Conservation (phyloP, 2,329 filamentous ascomycete genomes). For the Didymellaceae sp. region DNA sequence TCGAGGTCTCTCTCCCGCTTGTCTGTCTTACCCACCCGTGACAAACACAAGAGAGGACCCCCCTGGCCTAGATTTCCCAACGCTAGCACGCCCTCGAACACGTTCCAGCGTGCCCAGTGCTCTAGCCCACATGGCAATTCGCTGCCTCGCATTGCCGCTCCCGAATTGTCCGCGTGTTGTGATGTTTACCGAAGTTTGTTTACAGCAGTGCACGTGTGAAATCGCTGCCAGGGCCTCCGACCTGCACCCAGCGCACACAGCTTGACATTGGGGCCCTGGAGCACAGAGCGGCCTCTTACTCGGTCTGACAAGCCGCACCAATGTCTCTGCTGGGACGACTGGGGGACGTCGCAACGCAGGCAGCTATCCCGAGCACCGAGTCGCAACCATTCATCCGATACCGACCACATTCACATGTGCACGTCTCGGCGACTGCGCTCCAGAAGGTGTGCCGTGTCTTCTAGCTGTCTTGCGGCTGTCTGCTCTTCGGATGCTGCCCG, state of each 20-base stretch:
- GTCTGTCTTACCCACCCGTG: background rate
- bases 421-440: background rate
- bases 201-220: background rate
- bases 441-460: conserved; percentile 1
- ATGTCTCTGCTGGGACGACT: background rate
- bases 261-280: too few relatives aligned
- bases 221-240: background rate
- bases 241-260: too few relatives aligned
- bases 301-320: background rate
- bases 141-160: conserved; percentile 4
- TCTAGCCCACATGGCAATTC: conserved; percentile 14
- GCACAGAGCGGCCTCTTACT: background rate
- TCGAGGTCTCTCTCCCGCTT: conserved; percentile 5
- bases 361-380: background rate
- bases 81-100: background rate
- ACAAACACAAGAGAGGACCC: background rate
- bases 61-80: conserved; percentile 14
- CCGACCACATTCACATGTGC: background rate
- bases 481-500: background rate
- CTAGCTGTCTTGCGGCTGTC: background rate
- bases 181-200: conserved; percentile 1
- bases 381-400: too few relatives aligned
- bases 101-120: background rate
- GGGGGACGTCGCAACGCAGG: too few relatives aligned
- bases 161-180: background rate